Conservation (phyloP, 1,139 yeast genomes). For the Blastobotrys raffinosifermentans region DNA sequence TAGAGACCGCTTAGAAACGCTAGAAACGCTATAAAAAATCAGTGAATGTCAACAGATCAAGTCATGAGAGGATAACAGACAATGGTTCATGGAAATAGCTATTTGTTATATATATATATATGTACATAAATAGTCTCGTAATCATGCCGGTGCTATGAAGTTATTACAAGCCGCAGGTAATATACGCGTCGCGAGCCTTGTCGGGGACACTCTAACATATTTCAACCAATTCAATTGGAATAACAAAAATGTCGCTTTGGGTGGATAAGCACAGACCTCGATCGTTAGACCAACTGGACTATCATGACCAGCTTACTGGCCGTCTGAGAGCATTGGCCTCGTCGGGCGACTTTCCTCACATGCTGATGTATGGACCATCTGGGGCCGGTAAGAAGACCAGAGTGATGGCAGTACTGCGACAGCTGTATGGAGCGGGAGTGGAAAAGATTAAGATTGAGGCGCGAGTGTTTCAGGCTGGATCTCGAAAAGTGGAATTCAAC, state of each 20-base stretch:
- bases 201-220: too few species aligned
- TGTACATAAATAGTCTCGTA: not conserved
- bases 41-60: not conserved
- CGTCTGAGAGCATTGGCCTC: conserved; percentile 52
- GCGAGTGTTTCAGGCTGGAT: conserved; percentile 67
- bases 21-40: not conserved
- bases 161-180: not conserved
- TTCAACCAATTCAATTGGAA: not conserved
- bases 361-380: conserved; percentile 87
- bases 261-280: conserved; percentile 90
- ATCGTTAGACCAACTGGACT: conserved; percentile 55
- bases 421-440: conserved; percentile 76
- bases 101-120: not conserved
- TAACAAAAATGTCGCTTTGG: conserved; percentile 74
- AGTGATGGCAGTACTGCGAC: conserved; percentile 71
- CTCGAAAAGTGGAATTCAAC: conserved; percentile 81
- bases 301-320: conserved; percentile 58
- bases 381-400: conserved; percentile 98
- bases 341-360: conserved; percentile 88
- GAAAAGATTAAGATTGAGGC: conserved; percentile 86
- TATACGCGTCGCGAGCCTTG: too few species aligned
- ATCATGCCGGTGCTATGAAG: not conserved
- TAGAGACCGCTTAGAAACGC: too few species aligned
- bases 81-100: not conserved
- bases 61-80: not conserved